A percentile compares a stretch with the other conserved stretches of the same genome.
Evolutionary conservation across 73 alveolate species (phyloP).

Genomic region (Stentor roeselii): DNA sequence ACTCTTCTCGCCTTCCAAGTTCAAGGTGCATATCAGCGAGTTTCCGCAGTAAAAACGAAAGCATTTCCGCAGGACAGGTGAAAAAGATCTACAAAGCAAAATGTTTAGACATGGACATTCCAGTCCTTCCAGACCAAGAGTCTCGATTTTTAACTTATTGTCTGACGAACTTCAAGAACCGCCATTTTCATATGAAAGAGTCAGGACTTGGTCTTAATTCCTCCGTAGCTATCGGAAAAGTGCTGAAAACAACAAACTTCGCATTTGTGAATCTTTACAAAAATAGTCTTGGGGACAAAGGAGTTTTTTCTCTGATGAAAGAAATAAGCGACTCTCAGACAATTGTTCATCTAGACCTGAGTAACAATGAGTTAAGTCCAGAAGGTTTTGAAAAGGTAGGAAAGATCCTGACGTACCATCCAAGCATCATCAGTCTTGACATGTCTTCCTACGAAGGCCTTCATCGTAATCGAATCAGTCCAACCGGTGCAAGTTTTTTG

Average conservation of each 20-base stretch:
- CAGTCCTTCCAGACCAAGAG: not conserved
- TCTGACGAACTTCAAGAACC: not conserved
- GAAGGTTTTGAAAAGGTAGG: constrained; percentile 30
- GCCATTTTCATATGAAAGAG: not conserved
- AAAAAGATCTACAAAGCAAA: not conserved
- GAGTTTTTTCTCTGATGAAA: constrained; percentile 3
- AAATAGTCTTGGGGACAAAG: constrained; percentile 38
- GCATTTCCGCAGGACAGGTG: too few relatives aligned
- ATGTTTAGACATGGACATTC: not conserved
- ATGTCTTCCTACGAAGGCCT: constrained; percentile 42
- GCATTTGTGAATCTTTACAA: not conserved
- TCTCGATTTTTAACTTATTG: not conserved
- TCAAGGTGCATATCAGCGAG: too few relatives aligned
- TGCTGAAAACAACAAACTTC: not conserved
- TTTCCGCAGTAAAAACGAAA: too few relatives aligned
- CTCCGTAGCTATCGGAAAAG: not conserved
- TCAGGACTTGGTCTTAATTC: not conserved
- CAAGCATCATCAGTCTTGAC: constrained; percentile 17
- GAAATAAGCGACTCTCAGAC: not conserved
- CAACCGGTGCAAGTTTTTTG: constrained; percentile 28
- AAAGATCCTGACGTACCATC: constrained; percentile 13
- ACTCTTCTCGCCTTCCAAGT: too few relatives aligned
- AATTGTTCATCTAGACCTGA: constrained; percentile 30
- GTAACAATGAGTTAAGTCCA: constrained; percentile 38
- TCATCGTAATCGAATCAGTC: constrained; percentile 33